Evolutionary conservation across 768 basidiomycete species (phyloP).

Genomic region (Rhodotorula babjevae): DNA sequence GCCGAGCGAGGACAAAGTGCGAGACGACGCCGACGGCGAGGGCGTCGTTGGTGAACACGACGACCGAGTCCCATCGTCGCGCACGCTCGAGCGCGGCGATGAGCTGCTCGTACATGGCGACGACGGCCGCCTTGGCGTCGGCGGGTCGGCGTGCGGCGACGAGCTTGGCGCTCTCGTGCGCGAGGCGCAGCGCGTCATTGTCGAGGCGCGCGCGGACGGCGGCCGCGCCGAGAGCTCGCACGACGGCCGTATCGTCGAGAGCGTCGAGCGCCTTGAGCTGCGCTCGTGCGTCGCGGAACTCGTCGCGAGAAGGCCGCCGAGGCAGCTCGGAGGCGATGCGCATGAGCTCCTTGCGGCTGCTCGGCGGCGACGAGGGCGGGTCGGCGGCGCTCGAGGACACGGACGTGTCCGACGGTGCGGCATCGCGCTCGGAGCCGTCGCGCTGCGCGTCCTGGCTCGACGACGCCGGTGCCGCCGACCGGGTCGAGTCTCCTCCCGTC

Average conservation of each 20-base stretch:
- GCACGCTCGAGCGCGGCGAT: background rate
- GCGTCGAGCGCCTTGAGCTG: no score
- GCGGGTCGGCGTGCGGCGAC: background rate
- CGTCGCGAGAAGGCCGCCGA: background rate
- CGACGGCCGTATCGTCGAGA: background rate
- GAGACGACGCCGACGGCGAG: background rate
- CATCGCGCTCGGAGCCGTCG: no score
- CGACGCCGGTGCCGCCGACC: no score
- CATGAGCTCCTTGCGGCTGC: background rate
- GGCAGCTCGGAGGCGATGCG: background rate
- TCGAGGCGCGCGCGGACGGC: background rate
- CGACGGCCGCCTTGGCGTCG: no score
- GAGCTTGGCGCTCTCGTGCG: background rate
- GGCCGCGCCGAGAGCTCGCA: background rate
- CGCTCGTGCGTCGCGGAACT: background rate
- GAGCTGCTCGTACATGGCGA: slow-evolving; percentile 2
- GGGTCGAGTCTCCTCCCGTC: no score
- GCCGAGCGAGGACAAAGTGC: background rate
- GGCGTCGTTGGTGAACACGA: slow-evolving; percentile 16
- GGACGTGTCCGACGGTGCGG: no score
- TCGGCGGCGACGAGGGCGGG: no score
- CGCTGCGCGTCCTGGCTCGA: no score
- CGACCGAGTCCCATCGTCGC: background rate
- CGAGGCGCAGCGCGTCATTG: slow-evolving; percentile 8
- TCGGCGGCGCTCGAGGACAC: background rate